phyloP scores from a whole-genome alignment of 2,329 filamentous ascomycete genomes.

The Chrysosphaeria jannelii region DNA sequence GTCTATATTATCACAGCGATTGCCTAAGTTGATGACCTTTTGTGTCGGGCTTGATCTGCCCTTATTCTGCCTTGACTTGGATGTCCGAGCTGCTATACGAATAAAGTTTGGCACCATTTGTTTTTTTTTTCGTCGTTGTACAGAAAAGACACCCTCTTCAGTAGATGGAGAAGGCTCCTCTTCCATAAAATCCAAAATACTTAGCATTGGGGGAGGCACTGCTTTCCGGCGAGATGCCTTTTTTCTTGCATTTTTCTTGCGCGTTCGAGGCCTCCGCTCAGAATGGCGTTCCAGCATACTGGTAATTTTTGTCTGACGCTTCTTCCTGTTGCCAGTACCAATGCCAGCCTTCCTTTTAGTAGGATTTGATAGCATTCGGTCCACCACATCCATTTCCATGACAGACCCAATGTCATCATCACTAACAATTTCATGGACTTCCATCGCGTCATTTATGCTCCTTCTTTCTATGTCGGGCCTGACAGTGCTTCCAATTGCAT shows the following conservation, averaged over 20 bases:
- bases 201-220: slow-evolving; percentile 15
- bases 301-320: slow-evolving; percentile 8
- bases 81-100: slow-evolving; percentile 28
- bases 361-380: slow-evolving; percentile 18
- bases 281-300: neutral
- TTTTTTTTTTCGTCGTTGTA: no score
- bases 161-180: slow-evolving; percentile 3
- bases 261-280: no score
- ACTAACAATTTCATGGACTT: no score
- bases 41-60: slow-evolving; percentile 22
- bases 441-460: no score
- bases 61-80: slow-evolving; percentile 13
- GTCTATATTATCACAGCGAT: slow-evolving; percentile 27
- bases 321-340: no score
- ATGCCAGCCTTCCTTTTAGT: no score
- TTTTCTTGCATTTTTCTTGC: no score
- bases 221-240: neutral
- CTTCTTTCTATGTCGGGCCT: no score
- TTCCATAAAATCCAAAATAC: slow-evolving; percentile 29
- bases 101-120: slow-evolving; percentile 22
- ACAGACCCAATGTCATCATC: slow-evolving; percentile 15
- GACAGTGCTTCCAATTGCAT: no score
- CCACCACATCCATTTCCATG: slow-evolving; percentile 21
- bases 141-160: neutral
- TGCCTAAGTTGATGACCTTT: slow-evolving; percentile 30